phyloP scores from a whole-genome alignment of 2,329 filamentous ascomycete genomes.

The Leptodontidium sp. region DNA sequence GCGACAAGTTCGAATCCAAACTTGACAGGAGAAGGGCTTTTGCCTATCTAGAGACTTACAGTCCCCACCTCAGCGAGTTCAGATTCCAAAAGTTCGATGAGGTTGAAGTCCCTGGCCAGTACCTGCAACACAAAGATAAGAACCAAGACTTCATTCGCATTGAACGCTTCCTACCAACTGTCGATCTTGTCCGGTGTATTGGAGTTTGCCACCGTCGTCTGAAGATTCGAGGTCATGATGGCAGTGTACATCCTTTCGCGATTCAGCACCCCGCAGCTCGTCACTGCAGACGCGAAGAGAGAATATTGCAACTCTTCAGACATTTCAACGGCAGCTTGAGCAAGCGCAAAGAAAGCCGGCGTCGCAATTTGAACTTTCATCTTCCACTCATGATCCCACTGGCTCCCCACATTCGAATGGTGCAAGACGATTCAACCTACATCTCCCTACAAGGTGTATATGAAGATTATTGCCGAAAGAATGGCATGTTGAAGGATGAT shows the following conservation, averaged over 20 bases:
- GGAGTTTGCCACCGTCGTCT: slow-evolving; percentile 91
- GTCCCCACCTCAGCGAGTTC: slow-evolving; percentile 94
- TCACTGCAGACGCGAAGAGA: slow-evolving; percentile 92
- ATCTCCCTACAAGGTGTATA: slow-evolving; percentile 94
- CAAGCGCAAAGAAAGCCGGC: slow-evolving; percentile 93
- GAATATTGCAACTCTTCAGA: slow-evolving; percentile 94
- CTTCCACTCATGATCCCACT: slow-evolving; percentile 95
- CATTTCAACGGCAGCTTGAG: slow-evolving; percentile 93
- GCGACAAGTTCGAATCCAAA: slow-evolving; percentile 97
- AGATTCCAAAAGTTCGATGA: slow-evolving; percentile 98
- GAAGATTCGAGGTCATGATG: slow-evolving; percentile 96
- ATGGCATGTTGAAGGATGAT: slow-evolving; percentile 91
- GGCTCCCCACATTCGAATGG: slow-evolving; percentile 91
- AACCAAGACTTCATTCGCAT: slow-evolving; percentile 99
- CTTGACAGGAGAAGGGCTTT: slow-evolving; percentile 74
- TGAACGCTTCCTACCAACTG: slow-evolving; percentile 93
- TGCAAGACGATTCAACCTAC: slow-evolving; percentile 94
- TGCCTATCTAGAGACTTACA: slow-evolving; percentile 76
- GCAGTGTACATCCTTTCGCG: slow-evolving; percentile 94
- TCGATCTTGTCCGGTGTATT: slow-evolving; percentile 90
- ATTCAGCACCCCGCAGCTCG: slow-evolving; percentile 95
- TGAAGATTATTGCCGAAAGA: slow-evolving; percentile 92
- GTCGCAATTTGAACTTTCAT: slow-evolving; percentile 94
- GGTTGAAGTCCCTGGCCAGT: slow-evolving; percentile 96
- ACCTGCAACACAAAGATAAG: slow-evolving; percentile 97